Evolutionary conservation across 768 basidiomycete species (phyloP).

Genomic region (Pulveroboletus sp.): DNA sequence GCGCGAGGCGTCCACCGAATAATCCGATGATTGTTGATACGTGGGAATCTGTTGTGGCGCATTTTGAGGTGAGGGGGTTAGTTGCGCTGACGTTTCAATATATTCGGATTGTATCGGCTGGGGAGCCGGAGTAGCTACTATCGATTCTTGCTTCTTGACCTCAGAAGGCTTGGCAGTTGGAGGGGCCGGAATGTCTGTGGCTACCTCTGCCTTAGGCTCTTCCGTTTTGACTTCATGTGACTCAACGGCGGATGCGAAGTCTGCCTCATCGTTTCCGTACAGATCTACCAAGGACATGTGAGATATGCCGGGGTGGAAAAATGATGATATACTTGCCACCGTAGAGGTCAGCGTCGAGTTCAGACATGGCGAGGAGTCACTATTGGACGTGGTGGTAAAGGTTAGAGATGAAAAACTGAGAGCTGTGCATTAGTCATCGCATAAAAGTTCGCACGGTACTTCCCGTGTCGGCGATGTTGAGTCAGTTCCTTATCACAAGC

Average conservation of each 20-base stretch:
- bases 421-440: constrained; percentile 26
- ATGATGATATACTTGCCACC: constrained; percentile 51
- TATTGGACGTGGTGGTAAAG: constrained; percentile 31
- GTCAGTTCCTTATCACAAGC: neutral
- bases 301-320: neutral
- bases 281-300: constrained; percentile 45
- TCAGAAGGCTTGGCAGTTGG: constrained; percentile 17
- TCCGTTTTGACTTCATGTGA: constrained; percentile 31
- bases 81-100: constrained; percentile 8
- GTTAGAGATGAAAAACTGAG: constrained; percentile 29
- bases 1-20: constrained; percentile 33
- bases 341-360: constrained; percentile 87
- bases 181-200: constrained; percentile 18
- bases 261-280: constrained; percentile 59
- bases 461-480: constrained; percentile 13
- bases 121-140: constrained; percentile 6
- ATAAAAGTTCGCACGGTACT: constrained; percentile 20
- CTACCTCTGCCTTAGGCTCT: constrained; percentile 26
- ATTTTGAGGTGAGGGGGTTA: constrained; percentile 35
- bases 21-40: constrained; percentile 66
- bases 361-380: constrained; percentile 47
- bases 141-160: constrained; percentile 18
- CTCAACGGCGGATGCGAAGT: constrained; percentile 48
- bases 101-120: constrained; percentile 12
- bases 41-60: constrained; percentile 70